These are phyloP conservation scores for Thielaviopsis ethacetica DNA, from an alignment of 2,329 filamentous ascomycete species.

Conservation along the genomic window DNA sequence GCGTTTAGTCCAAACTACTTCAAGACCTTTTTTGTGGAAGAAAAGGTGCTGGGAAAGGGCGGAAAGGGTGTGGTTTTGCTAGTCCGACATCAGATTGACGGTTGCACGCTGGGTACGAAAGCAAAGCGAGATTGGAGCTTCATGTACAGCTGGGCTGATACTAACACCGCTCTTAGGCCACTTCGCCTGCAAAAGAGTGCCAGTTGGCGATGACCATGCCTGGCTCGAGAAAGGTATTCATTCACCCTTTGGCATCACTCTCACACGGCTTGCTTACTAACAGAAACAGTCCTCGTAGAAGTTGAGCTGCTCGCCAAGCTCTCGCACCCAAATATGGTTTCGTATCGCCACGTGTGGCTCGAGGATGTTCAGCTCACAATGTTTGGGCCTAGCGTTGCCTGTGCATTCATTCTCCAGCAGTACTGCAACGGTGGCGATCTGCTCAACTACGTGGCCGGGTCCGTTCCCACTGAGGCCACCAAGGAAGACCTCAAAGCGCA, in stretches of 20 bases:
- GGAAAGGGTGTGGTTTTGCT: conserved; percentile 89
- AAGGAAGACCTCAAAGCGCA: conserved; percentile 81
- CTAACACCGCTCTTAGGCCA: conserved; percentile 30
- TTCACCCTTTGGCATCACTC: background rate
- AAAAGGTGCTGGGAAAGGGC: conserved; percentile 70
- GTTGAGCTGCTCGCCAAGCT: conserved; percentile 84
- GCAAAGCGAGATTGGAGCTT: background rate
- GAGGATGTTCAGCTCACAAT: conserved; percentile 71
- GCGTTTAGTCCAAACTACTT: conserved; percentile 92
- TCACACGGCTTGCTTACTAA: background rate
- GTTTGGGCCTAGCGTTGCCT: conserved; percentile 83
- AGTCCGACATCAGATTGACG: conserved; percentile 85
- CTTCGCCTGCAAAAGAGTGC: conserved; percentile 93
- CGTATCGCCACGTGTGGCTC: conserved; percentile 93
- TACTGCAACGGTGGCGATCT: conserved; percentile 93
- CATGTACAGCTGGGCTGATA: background rate
- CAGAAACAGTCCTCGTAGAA: conserved; percentile 55
- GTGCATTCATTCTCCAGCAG: conserved; percentile 92
- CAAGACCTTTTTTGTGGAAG: conserved; percentile 79
- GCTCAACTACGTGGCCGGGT: conserved; percentile 68
- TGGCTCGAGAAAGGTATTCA: conserved; percentile 68
- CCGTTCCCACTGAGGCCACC: conserved; percentile 44
- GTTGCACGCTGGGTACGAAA: conserved; percentile 53
- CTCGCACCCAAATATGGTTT: conserved; percentile 87
- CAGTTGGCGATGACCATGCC: conserved; percentile 82